Percentiles rank a stretch among this genome's conserved stretches.
Evolutionary conservation across 352 stramenopile species (phyloP).

Genomic region (Phytophthora litchii): DNA sequence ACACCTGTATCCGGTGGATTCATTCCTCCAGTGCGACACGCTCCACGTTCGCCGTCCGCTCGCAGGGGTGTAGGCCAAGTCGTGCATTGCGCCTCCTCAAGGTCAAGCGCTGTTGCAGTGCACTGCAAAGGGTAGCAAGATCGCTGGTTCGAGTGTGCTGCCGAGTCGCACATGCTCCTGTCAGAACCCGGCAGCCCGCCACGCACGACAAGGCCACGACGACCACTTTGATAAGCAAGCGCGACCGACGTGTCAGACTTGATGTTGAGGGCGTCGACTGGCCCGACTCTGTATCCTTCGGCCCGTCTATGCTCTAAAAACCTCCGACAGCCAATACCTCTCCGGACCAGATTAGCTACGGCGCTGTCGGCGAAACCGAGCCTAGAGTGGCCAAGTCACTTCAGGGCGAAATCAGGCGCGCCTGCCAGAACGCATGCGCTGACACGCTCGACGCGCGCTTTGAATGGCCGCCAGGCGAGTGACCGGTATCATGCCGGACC

Average conservation of each 20-base stretch:
- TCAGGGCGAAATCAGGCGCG: conserved; percentile 19
- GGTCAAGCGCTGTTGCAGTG: not conserved
- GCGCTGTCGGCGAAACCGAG: conserved; percentile 1
- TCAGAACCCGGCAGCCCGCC: no score
- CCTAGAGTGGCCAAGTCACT: conserved; percentile 7
- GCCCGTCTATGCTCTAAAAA: not conserved
- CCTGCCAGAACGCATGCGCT: conserved; percentile 26
- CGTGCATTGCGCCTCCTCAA: conserved; percentile 9
- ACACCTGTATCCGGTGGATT: conserved; percentile 15
- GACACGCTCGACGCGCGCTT: conserved; percentile 28
- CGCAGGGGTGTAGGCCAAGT: conserved; percentile 16
- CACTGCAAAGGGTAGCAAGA: not conserved
- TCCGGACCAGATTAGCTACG: conserved; percentile 10
- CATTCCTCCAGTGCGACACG: conserved; percentile 35
- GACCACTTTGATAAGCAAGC: conserved; percentile 3
- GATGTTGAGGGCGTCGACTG: conserved; percentile 24
- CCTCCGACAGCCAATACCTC: conserved; percentile 10
- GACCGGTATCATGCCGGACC: conserved; percentile 23
- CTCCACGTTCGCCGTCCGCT: conserved; percentile 8
- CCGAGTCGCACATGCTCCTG: not conserved
- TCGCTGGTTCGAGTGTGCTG: not conserved
- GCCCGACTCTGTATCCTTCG: conserved; percentile 17
- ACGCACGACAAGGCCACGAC: no score
- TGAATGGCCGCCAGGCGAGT: conserved; percentile 39
- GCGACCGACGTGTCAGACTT: conserved; percentile 28